Conservation (phyloP, 768 basidiomycete genomes). For the Pleurotus ostreatus region DNA sequence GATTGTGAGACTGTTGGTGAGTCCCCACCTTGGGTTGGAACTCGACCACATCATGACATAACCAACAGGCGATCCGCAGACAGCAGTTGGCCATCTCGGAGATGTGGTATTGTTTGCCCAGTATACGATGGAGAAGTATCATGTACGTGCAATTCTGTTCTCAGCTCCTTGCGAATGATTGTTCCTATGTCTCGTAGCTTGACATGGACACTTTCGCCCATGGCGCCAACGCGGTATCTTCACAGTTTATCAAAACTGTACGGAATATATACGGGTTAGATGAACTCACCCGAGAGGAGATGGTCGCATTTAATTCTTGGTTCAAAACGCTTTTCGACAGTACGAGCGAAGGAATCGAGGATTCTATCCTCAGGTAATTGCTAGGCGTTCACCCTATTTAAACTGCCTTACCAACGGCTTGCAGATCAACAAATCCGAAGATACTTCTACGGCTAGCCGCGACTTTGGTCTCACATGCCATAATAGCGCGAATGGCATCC, state of each 20-base stretch:
- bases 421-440: slow-evolving; percentile 68
- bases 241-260: slow-evolving; percentile 48
- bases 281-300: slow-evolving; percentile 39
- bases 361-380: slow-evolving; percentile 61
- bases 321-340: slow-evolving; percentile 76
- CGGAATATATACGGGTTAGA: slow-evolving; percentile 37
- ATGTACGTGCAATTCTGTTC: slow-evolving; percentile 33
- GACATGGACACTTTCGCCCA: slow-evolving; percentile 41
- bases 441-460: slow-evolving; percentile 64
- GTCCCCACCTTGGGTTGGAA: slow-evolving; percentile 16
- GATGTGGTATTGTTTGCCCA: slow-evolving; percentile 77
- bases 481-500: slow-evolving; percentile 38
- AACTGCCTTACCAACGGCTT: neutral
- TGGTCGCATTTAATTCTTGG: slow-evolving; percentile 52
- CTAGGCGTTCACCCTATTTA: neutral
- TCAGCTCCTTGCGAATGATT: neutral
- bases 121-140: slow-evolving; percentile 58
- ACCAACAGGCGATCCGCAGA: slow-evolving; percentile 73
- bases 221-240: slow-evolving; percentile 41
- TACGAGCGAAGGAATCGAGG: slow-evolving; percentile 79
- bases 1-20: slow-evolving; percentile 79
- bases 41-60: neutral
- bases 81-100: slow-evolving; percentile 73
- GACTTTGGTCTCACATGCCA: slow-evolving; percentile 62
- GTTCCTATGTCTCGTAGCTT: slow-evolving; percentile 35